A percentile compares a stretch with the other conserved stretches of the same genome.
Conservation (phyloP, 2,329 filamentous ascomycete species). For the Aspergillus sp. region DNA sequence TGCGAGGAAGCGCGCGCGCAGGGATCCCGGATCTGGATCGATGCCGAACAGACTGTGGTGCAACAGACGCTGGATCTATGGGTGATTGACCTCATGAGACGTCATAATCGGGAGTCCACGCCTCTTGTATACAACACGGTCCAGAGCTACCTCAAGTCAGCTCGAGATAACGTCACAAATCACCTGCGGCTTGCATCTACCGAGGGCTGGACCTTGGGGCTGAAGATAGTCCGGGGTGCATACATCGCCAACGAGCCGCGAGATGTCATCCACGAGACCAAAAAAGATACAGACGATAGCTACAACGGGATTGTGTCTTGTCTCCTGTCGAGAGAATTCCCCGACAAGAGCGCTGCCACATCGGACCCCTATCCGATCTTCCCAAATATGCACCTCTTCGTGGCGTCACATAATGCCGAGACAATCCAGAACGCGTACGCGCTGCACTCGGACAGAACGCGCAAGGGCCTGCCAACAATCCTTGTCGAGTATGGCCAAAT, state of each 20-base stretch:
- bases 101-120: slow-evolving; percentile 37
- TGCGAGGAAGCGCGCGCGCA: slow-evolving; percentile 34
- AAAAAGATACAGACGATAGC: slow-evolving; percentile 39
- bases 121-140: slow-evolving; percentile 45
- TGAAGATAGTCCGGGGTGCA: slow-evolving; percentile 49
- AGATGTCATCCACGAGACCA: slow-evolving; percentile 39
- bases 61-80: slow-evolving; percentile 47
- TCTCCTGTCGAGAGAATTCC: slow-evolving; percentile 43
- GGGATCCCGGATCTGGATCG: slow-evolving; percentile 45
- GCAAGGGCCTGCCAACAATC: slow-evolving; percentile 37
- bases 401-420: slow-evolving; percentile 55
- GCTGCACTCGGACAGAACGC: slow-evolving; percentile 37
- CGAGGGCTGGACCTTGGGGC: slow-evolving; percentile 44
- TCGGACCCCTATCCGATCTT: slow-evolving; percentile 7
- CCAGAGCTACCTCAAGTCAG: slow-evolving; percentile 49
- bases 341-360: slow-evolving; percentile 18
- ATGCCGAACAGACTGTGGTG: slow-evolving; percentile 49
- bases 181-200: slow-evolving; percentile 39
- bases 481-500: slow-evolving; percentile 67
- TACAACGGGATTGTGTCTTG: slow-evolving; percentile 54
- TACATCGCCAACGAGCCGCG: slow-evolving; percentile 45
- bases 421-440: slow-evolving; percentile 48
- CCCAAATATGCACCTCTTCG: slow-evolving; percentile 45
- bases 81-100: slow-evolving; percentile 49
- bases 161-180: slow-evolving; percentile 33